These are phyloP conservation scores for Musa schizocarpa DNA, from an alignment of 176 grass and related monocot species.

Conservation along the genomic window DNA sequence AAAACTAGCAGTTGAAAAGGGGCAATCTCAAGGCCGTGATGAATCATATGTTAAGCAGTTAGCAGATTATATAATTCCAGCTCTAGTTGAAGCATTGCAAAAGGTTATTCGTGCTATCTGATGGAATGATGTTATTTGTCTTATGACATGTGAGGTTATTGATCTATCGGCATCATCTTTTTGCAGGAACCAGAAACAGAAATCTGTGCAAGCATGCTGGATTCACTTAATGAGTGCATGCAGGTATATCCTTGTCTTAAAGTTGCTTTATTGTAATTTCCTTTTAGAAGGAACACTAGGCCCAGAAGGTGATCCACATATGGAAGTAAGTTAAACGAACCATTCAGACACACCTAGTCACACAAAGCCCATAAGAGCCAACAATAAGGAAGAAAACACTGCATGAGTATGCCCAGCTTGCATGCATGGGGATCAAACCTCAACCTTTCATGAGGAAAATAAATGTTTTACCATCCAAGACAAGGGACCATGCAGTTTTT, in stretches of 20 bases:
- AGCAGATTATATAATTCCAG: conserved; percentile 93
- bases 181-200: conserved; percentile 89
- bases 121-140: not conserved
- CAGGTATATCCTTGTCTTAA: conserved; percentile 36
- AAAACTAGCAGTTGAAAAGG: conserved; percentile 91
- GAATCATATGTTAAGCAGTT: conserved; percentile 92
- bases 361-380: too few species aligned
- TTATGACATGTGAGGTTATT: not conserved
- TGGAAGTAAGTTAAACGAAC: too few species aligned
- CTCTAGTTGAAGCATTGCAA: conserved; percentile 91
- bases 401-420: too few species aligned
- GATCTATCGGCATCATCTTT: not conserved
- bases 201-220: conserved; percentile 85
- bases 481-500: too few species aligned
- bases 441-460: too few species aligned
- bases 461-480: too few species aligned
- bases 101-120: conserved; percentile 37
- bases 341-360: too few species aligned
- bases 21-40: conserved; percentile 73
- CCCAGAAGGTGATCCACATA: too few species aligned
- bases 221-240: conserved; percentile 93
- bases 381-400: too few species aligned
- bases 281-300: not conserved
- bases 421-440: too few species aligned
- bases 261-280: not conserved